These are phyloP conservation scores for Hawksworthiomyces lignivorus DNA, from an alignment of 2,329 filamentous ascomycete species.

Conservation along the genomic window DNA sequence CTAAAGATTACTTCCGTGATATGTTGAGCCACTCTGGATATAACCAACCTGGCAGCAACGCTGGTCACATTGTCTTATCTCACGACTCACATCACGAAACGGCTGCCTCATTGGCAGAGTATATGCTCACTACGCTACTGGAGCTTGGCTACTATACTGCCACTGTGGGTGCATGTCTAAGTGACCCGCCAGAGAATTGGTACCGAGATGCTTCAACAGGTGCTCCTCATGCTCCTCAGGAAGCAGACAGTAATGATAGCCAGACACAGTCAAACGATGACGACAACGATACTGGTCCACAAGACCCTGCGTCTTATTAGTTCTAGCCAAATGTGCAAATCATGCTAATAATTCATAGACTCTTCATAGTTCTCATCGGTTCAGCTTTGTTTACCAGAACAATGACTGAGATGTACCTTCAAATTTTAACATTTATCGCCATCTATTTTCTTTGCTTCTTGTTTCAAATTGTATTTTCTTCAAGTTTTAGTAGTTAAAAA, in stretches of 20 bases:
- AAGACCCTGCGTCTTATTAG: too few species aligned
- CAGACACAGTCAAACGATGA: too few species aligned
- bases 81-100: conserved; percentile 41
- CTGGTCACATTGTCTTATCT: conserved; percentile 41
- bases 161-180: conserved; percentile 48
- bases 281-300: too few species aligned
- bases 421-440: too few species aligned
- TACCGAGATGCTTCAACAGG: conserved; percentile 30
- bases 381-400: too few species aligned
- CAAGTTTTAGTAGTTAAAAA: too few species aligned
- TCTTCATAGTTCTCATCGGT: too few species aligned
- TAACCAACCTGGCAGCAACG: conserved; percentile 10
- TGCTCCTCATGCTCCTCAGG: background rate
- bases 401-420: too few species aligned
- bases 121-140: conserved; percentile 33
- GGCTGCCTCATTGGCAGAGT: conserved; percentile 37
- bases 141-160: conserved; percentile 36
- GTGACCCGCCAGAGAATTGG: conserved; percentile 42
- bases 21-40: conserved; percentile 16
- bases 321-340: too few species aligned
- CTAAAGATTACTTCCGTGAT: conserved; percentile 23
- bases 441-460: too few species aligned
- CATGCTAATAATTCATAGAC: too few species aligned
- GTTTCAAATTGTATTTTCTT: too few species aligned
- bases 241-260: background rate